A percentile compares a stretch with the other conserved stretches of the same genome.
Evolutionary conservation across 331 rosid genomes (phyloP).

Genomic region (Erythrophleum ivorense): DNA sequence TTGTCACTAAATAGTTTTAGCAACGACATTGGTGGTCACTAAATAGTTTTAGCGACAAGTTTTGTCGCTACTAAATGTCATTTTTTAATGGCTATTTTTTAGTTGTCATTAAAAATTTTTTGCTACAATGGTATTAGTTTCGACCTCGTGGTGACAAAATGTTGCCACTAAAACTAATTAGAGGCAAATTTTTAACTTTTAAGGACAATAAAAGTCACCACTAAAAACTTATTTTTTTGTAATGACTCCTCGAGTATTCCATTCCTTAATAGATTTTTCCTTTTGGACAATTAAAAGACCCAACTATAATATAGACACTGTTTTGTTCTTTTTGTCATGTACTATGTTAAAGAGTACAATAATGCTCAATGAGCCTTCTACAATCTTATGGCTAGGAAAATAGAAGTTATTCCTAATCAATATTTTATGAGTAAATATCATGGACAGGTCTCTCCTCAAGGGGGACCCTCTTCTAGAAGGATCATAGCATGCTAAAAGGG

Average conservation of each 20-base stretch:
- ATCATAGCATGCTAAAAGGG: constrained; percentile 32
- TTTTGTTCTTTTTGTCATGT: constrained; percentile 38
- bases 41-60: no score
- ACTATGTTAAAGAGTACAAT: neutral
- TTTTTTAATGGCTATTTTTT: no score
- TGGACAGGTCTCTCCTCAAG: constrained; percentile 5
- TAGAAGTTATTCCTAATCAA: neutral
- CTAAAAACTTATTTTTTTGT: no score
- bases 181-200: no score
- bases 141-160: no score
- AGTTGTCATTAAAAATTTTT: no score
- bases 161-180: no score
- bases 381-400: neutral
- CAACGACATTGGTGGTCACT: no score
- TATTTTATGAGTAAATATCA: constrained; percentile 26
- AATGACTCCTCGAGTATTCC: neutral
- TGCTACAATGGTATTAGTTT: no score
- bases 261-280: neutral
- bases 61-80: no score
- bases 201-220: no score
- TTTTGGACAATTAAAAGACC: constrained; percentile 10
- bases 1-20: no score
- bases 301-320: neutral
- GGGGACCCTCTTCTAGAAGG: constrained; percentile 44
- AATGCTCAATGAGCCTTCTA: neutral